Conservation (phyloP, 1,284 basidiomycete species). For the Fereydounia khargensis region DNA sequence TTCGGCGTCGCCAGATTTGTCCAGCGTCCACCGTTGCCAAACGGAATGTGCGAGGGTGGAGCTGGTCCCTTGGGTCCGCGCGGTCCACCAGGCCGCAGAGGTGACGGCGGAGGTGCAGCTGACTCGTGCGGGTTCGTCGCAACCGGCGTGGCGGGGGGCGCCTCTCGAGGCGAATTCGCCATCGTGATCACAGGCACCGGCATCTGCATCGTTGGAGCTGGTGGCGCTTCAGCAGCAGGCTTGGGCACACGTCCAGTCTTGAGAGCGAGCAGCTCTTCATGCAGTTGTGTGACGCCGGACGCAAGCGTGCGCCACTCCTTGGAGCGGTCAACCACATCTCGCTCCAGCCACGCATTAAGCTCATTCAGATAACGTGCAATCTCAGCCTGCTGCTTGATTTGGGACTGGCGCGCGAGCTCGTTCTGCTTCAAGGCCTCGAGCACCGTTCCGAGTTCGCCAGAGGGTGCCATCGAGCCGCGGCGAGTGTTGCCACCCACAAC, state of each 20-base stretch:
- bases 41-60: neutral
- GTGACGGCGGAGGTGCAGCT: neutral
- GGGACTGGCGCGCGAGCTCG: conserved; percentile 35
- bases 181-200: neutral
- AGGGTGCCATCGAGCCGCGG: too few species aligned
- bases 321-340: conserved; percentile 39
- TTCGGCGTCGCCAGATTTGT: neutral
- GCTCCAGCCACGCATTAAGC: conserved; percentile 47
- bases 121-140: neutral
- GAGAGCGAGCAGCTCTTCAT: conserved; percentile 36
- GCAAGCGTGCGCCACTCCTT: conserved; percentile 45
- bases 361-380: conserved; percentile 51
- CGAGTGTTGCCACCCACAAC: too few species aligned
- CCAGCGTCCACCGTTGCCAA: neutral
- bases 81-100: neutral
- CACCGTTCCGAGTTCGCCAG: conserved; percentile 35
- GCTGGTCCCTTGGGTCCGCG: too few species aligned
- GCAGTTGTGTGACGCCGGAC: conserved; percentile 38
- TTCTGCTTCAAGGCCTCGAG: conserved; percentile 37
- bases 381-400: conserved; percentile 42
- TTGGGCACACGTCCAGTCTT: conserved; percentile 16
- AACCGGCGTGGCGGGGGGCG: too few species aligned
- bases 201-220: neutral
- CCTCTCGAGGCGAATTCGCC: too few species aligned
- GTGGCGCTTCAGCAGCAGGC: neutral